Base-by-base conservation (phyloP, 2,329 filamentous ascomycete species). In the Cladophialophora immunda region DNA sequence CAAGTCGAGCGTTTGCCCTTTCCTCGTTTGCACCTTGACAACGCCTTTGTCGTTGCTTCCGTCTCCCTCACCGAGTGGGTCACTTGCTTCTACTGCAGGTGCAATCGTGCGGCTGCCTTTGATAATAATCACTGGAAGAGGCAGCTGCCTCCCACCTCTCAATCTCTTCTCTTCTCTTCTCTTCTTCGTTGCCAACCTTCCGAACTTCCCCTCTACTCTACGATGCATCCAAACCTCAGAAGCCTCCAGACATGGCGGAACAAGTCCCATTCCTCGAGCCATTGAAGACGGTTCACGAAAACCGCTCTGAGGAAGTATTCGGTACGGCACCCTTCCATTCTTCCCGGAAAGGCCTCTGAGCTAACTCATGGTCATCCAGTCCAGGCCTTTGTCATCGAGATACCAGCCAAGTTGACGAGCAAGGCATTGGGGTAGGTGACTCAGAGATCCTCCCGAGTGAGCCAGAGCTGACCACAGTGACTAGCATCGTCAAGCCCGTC, bases 241-340 rank as follows among this genome's bases (percentile, higher is more conserved):
- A 22, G 36, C 22, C 62, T 50, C 22, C 56, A 68, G 62, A 58
- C 58, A 71, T 71, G 68, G 64, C 56, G 50, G 68, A 68, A 54
- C 58, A 63, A 62, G 29, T 64, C 45, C 53, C 56, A 38, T 67
- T 65, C 56, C 73, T 82, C 34, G 66, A 77, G 36, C 77, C 80
- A 15, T 74, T 83, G 55, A 79, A 76, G 65, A 82, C 81, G 0
- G 74, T 83, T 8, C 80, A 82, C 62, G 79, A 83, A 69, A 78
- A 78, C 13, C 74, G 73, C 15, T 76, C 81, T 0, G 72, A 68
- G 4, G 78, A 81, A 67, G 78, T 79, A 29, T 81, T 78, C 63
- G 79, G 81, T 82, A 72, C 56, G 77, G 66, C 4, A 19, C 38
- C 22, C 29, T 19, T 32, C n/a, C 30, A 38, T 9, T n/a, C 15